Evolutionary conservation across 345 rosid genomes (phyloP).

Genomic region (Citrus australasica): DNA sequence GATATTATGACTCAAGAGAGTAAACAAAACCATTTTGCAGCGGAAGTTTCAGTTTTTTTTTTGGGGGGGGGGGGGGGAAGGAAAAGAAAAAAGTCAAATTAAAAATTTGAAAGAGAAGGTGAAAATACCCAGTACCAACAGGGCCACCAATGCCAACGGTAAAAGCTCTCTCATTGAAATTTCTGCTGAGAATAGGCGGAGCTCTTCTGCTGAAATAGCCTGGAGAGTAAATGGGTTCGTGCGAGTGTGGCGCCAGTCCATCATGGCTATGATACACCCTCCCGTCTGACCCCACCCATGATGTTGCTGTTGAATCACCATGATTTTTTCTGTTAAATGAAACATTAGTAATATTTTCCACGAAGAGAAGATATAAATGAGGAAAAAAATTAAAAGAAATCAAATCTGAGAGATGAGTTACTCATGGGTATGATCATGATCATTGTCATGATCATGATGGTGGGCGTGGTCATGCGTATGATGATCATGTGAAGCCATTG

Average conservation of each 20-base stretch:
- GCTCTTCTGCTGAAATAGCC: constrained; percentile 91
- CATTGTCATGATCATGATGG: constrained; percentile 12
- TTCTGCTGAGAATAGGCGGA: constrained; percentile 63
- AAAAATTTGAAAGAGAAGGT: neutral
- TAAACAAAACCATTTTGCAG: too few relatives aligned
- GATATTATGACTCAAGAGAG: too few relatives aligned
- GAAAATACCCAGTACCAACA: constrained; percentile 86
- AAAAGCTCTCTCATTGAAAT: constrained; percentile 89
- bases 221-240: constrained; percentile 97
- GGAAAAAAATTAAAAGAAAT: neutral
- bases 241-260: constrained; percentile 97
- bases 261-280: constrained; percentile 91
- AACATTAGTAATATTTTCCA: neutral
- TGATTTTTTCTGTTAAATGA: constrained; percentile 25
- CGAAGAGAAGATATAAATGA: neutral
- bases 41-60: too few relatives aligned
- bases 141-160: constrained; percentile 97
- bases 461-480: constrained; percentile 16
- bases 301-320: constrained; percentile 20
- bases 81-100: too few relatives aligned
- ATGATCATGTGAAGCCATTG: constrained; percentile 26
- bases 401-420: constrained; percentile 8
- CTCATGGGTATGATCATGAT: constrained; percentile 32
- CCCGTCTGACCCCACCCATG: constrained; percentile 81
- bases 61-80: too few relatives aligned